These are phyloP conservation scores for Abrus pulchellus DNA, from an alignment of 306 rosid genomes.

Conservation along the genomic window DNA sequence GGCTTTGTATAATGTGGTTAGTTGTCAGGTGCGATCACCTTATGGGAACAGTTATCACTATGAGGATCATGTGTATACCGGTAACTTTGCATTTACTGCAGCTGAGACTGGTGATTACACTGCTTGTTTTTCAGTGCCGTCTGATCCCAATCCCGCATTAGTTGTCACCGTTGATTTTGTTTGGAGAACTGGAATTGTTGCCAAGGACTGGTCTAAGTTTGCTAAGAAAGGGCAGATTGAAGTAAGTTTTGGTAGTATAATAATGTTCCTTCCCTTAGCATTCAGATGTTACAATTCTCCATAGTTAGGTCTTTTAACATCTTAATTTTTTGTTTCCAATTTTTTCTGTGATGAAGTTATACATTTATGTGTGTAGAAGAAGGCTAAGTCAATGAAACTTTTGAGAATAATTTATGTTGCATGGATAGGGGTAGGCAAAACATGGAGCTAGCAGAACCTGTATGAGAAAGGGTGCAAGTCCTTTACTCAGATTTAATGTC, in stretches of 20 bases:
- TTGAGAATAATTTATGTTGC: not conserved
- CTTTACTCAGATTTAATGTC: not conserved
- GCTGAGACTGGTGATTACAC: slow-evolving; percentile 79
- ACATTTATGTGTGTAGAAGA: not conserved
- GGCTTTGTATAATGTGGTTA: slow-evolving; percentile 44
- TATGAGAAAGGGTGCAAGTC: not conserved
- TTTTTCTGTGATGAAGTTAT: not conserved
- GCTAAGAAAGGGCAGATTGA: slow-evolving; percentile 81
- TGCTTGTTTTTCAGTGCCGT: slow-evolving; percentile 68
- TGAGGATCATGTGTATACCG: slow-evolving; percentile 62
- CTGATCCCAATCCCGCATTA: slow-evolving; percentile 51
- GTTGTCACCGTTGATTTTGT: slow-evolving; percentile 67
- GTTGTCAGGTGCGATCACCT: slow-evolving; percentile 78
- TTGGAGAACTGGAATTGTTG: slow-evolving; percentile 81
- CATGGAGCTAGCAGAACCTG: not conserved
- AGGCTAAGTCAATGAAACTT: not conserved
- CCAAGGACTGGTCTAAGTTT: slow-evolving; percentile 80
- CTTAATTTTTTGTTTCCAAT: not conserved
- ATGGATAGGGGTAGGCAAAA: not conserved
- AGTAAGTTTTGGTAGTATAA: slow-evolving; percentile 52
- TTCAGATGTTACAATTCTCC: not conserved
- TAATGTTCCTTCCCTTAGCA: slow-evolving; percentile 12
- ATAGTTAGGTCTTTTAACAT: too few relatives aligned
- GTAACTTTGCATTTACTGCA: slow-evolving; percentile 79
- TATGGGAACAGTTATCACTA: slow-evolving; percentile 67